Percentiles rank a stretch among this genome's conserved stretches.
Conservation (phyloP, 1,284 basidiomycete species). For the Moesziomyces aphidis region DNA sequence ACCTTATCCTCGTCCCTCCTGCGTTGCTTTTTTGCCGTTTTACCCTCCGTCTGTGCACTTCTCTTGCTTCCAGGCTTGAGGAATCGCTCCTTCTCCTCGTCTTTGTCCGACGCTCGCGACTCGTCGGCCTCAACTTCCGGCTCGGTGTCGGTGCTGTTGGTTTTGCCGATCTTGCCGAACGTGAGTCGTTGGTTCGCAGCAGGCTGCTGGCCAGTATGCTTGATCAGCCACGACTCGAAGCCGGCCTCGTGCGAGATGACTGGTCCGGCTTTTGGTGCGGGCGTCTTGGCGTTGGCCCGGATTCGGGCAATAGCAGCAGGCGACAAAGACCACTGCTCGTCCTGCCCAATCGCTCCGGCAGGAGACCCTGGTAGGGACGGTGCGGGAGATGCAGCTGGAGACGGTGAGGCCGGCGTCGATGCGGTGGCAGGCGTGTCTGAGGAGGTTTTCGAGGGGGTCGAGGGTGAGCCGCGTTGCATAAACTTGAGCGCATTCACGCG, state of each 20-base stretch:
- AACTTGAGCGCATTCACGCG: constrained; percentile 51
- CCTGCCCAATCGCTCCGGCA: constrained; percentile 5
- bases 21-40: constrained; percentile 2
- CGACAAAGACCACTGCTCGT: constrained; percentile 40
- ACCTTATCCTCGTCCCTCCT: constrained; percentile 34
- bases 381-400: constrained; percentile 6
- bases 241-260: constrained; percentile 30
- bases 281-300: constrained; percentile 8
- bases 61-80: constrained; percentile 24
- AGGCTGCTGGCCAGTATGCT: not conserved
- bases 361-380: constrained; percentile 7
- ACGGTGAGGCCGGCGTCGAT: constrained; percentile 1
- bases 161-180: constrained; percentile 25
- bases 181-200: constrained; percentile 10
- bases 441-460: constrained; percentile 4
- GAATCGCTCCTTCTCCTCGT: constrained; percentile 6
- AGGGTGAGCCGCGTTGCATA: constrained; percentile 43
- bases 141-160: constrained; percentile 7
- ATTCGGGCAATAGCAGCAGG: constrained; percentile 32
- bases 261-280: not conserved
- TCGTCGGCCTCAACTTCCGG: constrained; percentile 8
- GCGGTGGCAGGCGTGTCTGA: constrained; percentile 1
- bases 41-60: constrained; percentile 4
- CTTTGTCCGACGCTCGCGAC: not conserved
- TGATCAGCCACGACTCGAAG: constrained; percentile 45